A percentile compares a stretch with the other conserved stretches of the same genome.
Evolutionary conservation across 495 filamentous ascomycete species (phyloP).

Genomic region (Choiromyces venosus): DNA sequence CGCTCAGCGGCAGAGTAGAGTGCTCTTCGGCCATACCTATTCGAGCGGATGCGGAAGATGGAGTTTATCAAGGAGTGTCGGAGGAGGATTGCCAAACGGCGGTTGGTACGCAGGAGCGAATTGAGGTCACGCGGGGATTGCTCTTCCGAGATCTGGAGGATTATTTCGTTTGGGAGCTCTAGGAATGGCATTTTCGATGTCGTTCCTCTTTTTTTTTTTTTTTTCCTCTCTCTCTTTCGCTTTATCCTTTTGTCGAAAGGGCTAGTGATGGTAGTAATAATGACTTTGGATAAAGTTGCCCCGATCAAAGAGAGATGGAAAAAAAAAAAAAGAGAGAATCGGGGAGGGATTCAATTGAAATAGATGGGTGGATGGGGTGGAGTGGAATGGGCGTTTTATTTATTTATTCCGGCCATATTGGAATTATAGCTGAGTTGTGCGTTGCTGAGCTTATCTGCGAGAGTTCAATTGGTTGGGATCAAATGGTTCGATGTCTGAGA

Average conservation of each 20-base stretch:
- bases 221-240: too few species aligned
- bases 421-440: neutral
- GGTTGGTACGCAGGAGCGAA: constrained; percentile 24
- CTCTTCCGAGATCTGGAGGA: constrained; percentile 20
- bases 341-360: neutral
- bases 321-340: neutral
- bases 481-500: neutral
- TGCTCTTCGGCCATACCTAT: constrained; percentile 15
- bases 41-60: constrained; percentile 14
- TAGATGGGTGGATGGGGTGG: too few species aligned
- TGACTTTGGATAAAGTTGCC: neutral
- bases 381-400: neutral
- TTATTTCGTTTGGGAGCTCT: constrained; percentile 24
- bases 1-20: constrained; percentile 25
- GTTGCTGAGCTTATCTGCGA: neutral
- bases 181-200: constrained; percentile 21
- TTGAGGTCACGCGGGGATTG: constrained; percentile 20
- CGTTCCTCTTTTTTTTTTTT: neutral
- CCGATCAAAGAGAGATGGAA: neutral
- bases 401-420: neutral
- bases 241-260: neutral
- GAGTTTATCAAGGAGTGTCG: constrained; percentile 3
- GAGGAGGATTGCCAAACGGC: constrained; percentile 25
- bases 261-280: neutral
- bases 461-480: neutral